Conservation (phyloP, 164 flowering plant species). For the Cinnamomum chago region DNA sequence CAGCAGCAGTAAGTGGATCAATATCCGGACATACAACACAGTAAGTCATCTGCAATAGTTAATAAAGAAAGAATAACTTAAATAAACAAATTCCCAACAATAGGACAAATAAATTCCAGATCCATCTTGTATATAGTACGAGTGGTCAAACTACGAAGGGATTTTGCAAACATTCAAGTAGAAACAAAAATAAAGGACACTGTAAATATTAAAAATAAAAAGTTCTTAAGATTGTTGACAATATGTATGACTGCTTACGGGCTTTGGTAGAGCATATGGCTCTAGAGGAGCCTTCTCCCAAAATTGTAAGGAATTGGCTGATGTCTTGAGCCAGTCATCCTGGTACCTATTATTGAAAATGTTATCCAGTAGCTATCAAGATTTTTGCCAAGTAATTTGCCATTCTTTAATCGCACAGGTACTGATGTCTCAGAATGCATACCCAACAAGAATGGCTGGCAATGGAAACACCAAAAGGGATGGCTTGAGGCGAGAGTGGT, state of each 20-base stretch:
- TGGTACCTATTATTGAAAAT: constrained; percentile 61
- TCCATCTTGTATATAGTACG: too few species aligned
- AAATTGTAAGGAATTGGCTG: constrained; percentile 66
- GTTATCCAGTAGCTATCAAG: background rate
- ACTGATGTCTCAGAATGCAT: constrained; percentile 18
- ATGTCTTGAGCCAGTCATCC: constrained; percentile 99
- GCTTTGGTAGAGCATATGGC: constrained; percentile 87
- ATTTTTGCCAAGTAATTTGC: background rate
- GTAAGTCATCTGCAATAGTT: constrained; percentile 67
- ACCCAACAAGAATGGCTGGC: constrained; percentile 98
- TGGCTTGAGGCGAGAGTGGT: constrained; percentile 47
- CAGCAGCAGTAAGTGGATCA: constrained; percentile 80
- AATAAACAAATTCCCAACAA: too few species aligned
- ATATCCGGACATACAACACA: constrained; percentile 89
- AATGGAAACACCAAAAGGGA: constrained; percentile 66
- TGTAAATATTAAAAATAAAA: background rate
- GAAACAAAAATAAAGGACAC: too few species aligned
- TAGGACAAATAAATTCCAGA: too few species aligned
- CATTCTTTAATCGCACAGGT: background rate
- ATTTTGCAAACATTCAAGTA: too few species aligned
- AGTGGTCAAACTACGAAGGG: too few species aligned
- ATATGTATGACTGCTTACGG: constrained; percentile 3
- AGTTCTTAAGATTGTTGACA: background rate
- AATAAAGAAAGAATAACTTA: constrained; percentile 2
- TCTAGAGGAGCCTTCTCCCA: constrained; percentile 99